Evolutionary conservation across 2,329 filamentous ascomycete genomes (phyloP).

Genomic region (Neofusicoccum cordaticola): DNA sequence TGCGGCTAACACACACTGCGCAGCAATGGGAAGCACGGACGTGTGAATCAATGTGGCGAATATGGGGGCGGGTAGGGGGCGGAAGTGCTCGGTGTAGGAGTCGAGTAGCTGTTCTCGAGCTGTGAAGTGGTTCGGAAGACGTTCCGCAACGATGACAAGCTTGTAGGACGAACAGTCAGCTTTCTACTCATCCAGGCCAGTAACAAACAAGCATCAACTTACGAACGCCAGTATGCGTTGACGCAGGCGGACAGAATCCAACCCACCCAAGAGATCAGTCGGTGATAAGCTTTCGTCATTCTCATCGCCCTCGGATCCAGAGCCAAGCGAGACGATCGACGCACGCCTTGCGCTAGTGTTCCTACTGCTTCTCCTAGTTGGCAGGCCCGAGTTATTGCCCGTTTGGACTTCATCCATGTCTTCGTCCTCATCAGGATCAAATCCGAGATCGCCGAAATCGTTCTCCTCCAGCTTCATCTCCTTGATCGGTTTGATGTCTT

Average conservation of each 20-base stretch:
- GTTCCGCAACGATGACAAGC: conserved; percentile 29
- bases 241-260: conserved; percentile 60
- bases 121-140: conserved; percentile 46
- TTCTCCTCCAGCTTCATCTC: conserved; percentile 8
- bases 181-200: background rate
- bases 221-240: conserved; percentile 61
- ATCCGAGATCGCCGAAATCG: conserved; percentile 13
- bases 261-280: conserved; percentile 33
- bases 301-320: background rate
- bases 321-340: conserved; percentile 2
- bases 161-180: background rate
- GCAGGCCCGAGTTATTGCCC: background rate
- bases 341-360: background rate
- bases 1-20: conserved; percentile 48
- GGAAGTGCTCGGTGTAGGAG: conserved; percentile 56
- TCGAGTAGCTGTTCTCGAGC: conserved; percentile 58
- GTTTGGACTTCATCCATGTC: conserved; percentile 13
- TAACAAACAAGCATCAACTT: conserved; percentile 21
- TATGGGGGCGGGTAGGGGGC: conserved; percentile 55
- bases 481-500: conserved; percentile 16
- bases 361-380: background rate
- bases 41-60: conserved; percentile 57
- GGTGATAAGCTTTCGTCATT: conserved; percentile 20
- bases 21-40: conserved; percentile 42
- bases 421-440: conserved; percentile 18